Evolutionary conservation across 495 filamentous ascomycete species (phyloP), one percentile per base, ranked within the genome.

Genomic region (Xylaria flabelliformis): DNA sequence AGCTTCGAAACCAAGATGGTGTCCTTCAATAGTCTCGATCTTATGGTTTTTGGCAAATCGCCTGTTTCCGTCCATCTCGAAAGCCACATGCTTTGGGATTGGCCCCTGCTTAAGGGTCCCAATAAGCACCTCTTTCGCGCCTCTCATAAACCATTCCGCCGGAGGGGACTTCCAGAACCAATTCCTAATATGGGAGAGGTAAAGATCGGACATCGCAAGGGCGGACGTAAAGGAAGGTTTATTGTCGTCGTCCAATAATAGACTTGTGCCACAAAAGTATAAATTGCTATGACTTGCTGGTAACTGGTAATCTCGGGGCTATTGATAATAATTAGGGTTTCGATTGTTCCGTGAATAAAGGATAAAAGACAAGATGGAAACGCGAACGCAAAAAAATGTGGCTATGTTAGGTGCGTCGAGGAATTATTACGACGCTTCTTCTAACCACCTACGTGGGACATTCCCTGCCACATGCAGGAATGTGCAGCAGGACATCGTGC

Each of bases 21-120:
- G 96, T n/a, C 96, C 96, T 82, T 99, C 94, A 48, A 97, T 91
- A 0, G 94, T 97, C 86, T 99, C 96, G 77, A 99, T 97, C 62
- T 95, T 90, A 83, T 95, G 93, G 61, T 85, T 91, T 63, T 93
- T 86, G 1, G 96, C 96, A 81, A 96, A 99, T 26, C 96, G 90
- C 63, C 96, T 85, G 80, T 99, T 99, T 48, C 96, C 96, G 81
- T 99, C 96, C 97, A 98, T 98, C 69, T 97, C 94, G 77, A 99
- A 98, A 8, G 96, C 96, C 65, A 99, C 89, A 89, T 99, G 96
- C 73, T 91, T 89, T 17, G 96, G 96, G 63, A 99, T 90, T 9
- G 95, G 93, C 4, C 97, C 96, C 81, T 97, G 94, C 69, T 89
- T 90, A 42, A 98, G 83, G 24, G 94, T 92, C 65, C 93, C 93